A percentile compares a stretch with the other conserved stretches of the same genome.
phyloP scores from a whole-genome alignment of 768 basidiomycete species.

The Mycena kentingensis region DNA sequence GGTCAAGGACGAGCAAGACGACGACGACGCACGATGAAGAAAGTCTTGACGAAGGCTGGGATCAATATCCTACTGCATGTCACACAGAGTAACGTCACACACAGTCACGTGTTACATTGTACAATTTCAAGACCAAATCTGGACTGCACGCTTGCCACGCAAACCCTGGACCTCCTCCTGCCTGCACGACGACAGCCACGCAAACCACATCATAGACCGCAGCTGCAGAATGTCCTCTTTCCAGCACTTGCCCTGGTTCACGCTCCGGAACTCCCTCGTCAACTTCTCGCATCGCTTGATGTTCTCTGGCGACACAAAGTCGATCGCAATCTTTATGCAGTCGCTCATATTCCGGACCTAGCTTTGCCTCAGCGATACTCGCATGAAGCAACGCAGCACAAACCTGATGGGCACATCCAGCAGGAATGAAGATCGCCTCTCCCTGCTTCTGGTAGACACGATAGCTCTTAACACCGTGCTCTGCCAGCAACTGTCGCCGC shows the following conservation, averaged over 20 bases:
- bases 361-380: background rate
- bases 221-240: slow-evolving; percentile 93
- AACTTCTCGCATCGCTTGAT: slow-evolving; percentile 82
- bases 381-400: slow-evolving; percentile 22
- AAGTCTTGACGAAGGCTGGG: too few species aligned
- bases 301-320: slow-evolving; percentile 95
- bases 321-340: slow-evolving; percentile 93
- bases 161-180: too few species aligned
- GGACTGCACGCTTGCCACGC: too few species aligned
- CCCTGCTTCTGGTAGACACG: slow-evolving; percentile 89
- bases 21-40: background rate
- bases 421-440: slow-evolving; percentile 94
- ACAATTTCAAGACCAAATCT: too few species aligned
- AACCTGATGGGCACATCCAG: slow-evolving; percentile 91
- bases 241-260: slow-evolving; percentile 88
- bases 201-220: slow-evolving; percentile 92
- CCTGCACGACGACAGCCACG: slow-evolving; percentile 72
- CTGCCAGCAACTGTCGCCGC: slow-evolving; percentile 65
- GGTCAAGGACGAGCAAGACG: background rate
- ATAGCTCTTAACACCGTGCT: slow-evolving; percentile 73
- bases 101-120: too few species aligned
- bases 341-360: slow-evolving; percentile 93
- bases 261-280: slow-evolving; percentile 85
- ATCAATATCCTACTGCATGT: too few species aligned
- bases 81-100: too few species aligned